Evolutionary conservation across 352 stramenopile genomes (phyloP), one percentile per base, ranked within the genome.

Genomic region (Pythium periplocum): DNA sequence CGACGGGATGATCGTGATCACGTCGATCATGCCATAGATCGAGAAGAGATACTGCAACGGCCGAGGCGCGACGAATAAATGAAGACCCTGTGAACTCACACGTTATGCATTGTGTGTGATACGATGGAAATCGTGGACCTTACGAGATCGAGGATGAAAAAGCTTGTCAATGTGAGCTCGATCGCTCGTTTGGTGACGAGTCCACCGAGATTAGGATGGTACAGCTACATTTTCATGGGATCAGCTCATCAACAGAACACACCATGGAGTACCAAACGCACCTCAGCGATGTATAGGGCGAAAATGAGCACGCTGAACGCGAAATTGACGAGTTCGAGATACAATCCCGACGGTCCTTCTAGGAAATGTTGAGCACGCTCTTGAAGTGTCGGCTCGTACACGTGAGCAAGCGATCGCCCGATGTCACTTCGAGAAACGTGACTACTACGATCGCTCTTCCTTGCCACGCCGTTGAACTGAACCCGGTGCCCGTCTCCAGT

Each of bases 1-100:
- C 11, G 76, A 71, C 12, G 78, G 78, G 5, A 86, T 71, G 44
- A 87, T 85, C 12, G 78, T 90, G 37, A 88, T 56, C n/a, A 90
- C 42, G 35, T 90, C 78, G 41, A 90, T 86, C 37, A 86, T 48
- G 0, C 78, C 78, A 41, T 79, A 70, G 0, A 64, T 61, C 0
- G 78, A 86, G 32, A 80, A 50, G 2, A 87, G 47, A 39, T 84
- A 87, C 37, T 64, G 48, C 51, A 68, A 62, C 4, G 70, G 62
- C n/a, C 71, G 59, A 2, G 57, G 45, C 0, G 71, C 66, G 10
- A 77, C 65, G 41, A 84, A 78, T 9, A 90, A 26, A 45, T 90
- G 72, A 35, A 90, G 34, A 0, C 51, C 48, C 73, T 83, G 12
- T 6, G 4, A 12, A 45, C 30, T 1, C 0, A 3, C 10, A 45